Base-by-base conservation (phyloP, 768 basidiomycete species). In the Termitomyces sp. region DNA sequence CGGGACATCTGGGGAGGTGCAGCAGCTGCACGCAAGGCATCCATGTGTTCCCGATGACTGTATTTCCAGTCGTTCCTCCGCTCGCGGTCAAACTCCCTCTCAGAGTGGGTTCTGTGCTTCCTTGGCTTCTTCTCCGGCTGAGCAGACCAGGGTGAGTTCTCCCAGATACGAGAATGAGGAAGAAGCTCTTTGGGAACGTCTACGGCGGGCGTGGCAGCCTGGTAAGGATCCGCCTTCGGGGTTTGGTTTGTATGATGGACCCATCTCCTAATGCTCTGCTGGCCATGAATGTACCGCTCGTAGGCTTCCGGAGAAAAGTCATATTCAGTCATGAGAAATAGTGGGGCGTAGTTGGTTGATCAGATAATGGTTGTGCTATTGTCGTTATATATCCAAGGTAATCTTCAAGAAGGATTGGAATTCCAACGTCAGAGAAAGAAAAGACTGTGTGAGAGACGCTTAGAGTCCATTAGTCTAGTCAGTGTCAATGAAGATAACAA, bases 231-330 rank as follows among this genome's bases (percentile, higher is more conserved):
- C 2, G 55, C 46, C n/a, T 37, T 48, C 8, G 55, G 56, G 20
- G 54, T 34, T 31, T 46, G 27, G 47, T 42, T 36, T 24, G 27
- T 55, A 6, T 55, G 39, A 13, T 51, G 26, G 24, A 46, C 46
- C 59, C 46, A 52, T 55, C 46, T 9, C 18, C 24, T 9, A 24
- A 57, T 37, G 6, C 59, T 56, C 7, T 59, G 46, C 49, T 64
- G 61, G 20, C 52, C 56, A 34, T 46, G 60, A 5, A 66, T 36
- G 57, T 53, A 59, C 0, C 51, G 61, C 41, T 64, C 61, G 29
- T 58, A 64, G 18, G 65, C 65, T 36, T 64, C 65, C 0, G 65
- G 65, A 16, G 65, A 64, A 39, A 61, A 66, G 56, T 66, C 65
- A 51, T 66, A 66, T 50, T 66, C 65, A 24, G 65, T 66, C 65